phyloP scores from a whole-genome alignment of 2,329 filamentous ascomycete species.

The Xylaria sp. region DNA sequence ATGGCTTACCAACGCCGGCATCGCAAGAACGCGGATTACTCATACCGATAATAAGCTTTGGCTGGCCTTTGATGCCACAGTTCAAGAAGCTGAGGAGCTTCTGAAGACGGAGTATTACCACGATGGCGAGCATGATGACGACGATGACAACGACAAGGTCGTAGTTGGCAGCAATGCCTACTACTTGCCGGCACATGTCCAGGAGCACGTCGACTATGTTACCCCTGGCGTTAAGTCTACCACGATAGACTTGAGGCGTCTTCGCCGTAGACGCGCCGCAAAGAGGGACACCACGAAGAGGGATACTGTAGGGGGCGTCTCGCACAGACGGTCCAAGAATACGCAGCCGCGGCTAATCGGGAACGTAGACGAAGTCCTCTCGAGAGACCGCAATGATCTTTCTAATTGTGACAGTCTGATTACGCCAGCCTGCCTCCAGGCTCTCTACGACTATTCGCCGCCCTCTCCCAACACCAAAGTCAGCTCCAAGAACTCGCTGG shows the following conservation, averaged over 20 bases:
- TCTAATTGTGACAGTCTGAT: conserved; percentile 12
- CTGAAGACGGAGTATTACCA: conserved; percentile 21
- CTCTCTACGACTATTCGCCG: conserved; percentile 8
- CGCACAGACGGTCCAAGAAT: conserved; percentile 9
- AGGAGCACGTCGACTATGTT: conserved; percentile 19
- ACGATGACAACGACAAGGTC: conserved; percentile 5
- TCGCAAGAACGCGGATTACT: conserved; percentile 45
- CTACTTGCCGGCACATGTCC: conserved; percentile 10
- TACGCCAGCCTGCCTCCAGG: conserved; percentile 11
- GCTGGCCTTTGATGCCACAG: conserved; percentile 21
- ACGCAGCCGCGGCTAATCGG: not conserved
- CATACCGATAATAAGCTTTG: conserved; percentile 18
- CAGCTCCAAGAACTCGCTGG: conserved; percentile 11
- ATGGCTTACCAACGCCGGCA: conserved; percentile 2
- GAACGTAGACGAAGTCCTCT: conserved; percentile 7
- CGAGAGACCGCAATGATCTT: conserved; percentile 12
- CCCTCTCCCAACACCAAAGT: not conserved
- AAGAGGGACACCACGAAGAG: not conserved
- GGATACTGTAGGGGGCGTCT: not conserved
- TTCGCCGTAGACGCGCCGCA: conserved; percentile 3
- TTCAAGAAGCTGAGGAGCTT: conserved; percentile 8
- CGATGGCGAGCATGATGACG: conserved; percentile 1
- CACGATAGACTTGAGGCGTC: conserved; percentile 6
- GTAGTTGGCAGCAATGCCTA: conserved; percentile 7
- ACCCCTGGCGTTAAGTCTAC: conserved; percentile 15